Percentiles rank a stretch among this genome's conserved stretches.
Evolutionary conservation across 2,329 filamentous ascomycete genomes (phyloP).

Genomic region (Epichloe festucae): DNA sequence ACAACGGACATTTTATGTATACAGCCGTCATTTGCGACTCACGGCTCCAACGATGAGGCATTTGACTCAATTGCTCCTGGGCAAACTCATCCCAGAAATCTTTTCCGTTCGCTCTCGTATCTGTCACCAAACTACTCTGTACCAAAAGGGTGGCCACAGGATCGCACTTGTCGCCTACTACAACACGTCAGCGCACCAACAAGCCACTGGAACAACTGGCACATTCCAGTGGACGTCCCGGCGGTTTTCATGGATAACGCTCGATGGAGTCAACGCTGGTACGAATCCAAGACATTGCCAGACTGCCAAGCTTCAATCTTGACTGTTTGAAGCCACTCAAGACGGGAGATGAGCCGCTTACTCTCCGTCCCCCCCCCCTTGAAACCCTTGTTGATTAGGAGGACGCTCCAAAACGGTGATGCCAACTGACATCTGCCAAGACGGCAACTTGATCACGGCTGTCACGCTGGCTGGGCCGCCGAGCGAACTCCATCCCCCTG

Average conservation of each 20-base stretch:
- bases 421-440: slow-evolving; percentile 3
- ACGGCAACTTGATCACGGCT: neutral
- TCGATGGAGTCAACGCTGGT: neutral
- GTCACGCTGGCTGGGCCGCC: too few relatives aligned
- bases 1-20: neutral
- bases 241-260: neutral
- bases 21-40: too few relatives aligned
- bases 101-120: too few relatives aligned
- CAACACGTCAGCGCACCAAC: neutral
- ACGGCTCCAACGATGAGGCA: too few relatives aligned
- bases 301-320: slow-evolving; percentile 1
- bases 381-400: neutral
- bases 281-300: slow-evolving; percentile 1
- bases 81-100: too few relatives aligned
- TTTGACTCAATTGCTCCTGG: too few relatives aligned
- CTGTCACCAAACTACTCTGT: too few relatives aligned
- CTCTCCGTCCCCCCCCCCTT: neutral
- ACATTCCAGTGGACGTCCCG: neutral
- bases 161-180: neutral
- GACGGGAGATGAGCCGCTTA: neutral
- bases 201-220: neutral
- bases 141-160: too few relatives aligned
- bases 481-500: too few relatives aligned
- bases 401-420: neutral
- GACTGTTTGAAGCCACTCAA: neutral